Percentiles rank a stretch among this genome's conserved stretches.
Conservation (phyloP, 768 basidiomycete genomes). For the Lactifluus pinguis region DNA sequence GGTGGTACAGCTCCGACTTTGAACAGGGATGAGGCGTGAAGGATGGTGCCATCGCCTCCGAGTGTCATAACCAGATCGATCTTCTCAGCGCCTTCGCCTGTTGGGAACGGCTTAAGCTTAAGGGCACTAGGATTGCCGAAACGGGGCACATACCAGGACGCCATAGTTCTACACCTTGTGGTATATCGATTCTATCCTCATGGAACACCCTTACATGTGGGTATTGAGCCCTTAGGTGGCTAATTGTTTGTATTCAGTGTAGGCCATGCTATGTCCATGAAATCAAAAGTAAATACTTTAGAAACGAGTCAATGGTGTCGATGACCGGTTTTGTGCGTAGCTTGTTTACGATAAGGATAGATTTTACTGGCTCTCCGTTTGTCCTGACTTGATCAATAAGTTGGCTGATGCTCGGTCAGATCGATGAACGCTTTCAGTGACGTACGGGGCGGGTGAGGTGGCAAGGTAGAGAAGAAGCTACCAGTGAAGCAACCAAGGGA, state of each 20-base stretch:
- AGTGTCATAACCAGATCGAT: conserved; percentile 87
- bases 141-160: conserved; percentile 38
- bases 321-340: conserved; percentile 69
- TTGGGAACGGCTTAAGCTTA: not conserved
- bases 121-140: not conserved
- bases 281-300: conserved; percentile 39
- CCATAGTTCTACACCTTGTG: conserved; percentile 44
- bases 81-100: conserved; percentile 41
- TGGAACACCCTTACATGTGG: conserved; percentile 26
- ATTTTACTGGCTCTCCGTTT: conserved; percentile 36
- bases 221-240: conserved; percentile 27
- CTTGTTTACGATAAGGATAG: conserved; percentile 74
- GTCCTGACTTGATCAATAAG: conserved; percentile 14
- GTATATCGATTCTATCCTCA: conserved; percentile 40
- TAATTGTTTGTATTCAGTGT: conserved; percentile 7
- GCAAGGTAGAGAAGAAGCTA: conserved; percentile 1
- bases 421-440: not conserved
- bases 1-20: conserved; percentile 88
- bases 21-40: conserved; percentile 89
- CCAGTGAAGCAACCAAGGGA: not conserved
- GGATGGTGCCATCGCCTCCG: conserved; percentile 91
- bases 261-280: not conserved
- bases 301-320: conserved; percentile 64
- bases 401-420: conserved; percentile 9
- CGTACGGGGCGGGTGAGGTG: conserved; percentile 1